A percentile compares a stretch with the other conserved stretches of the same genome.
These are phyloP conservation scores for Babesia ovata DNA, from an alignment of 169 alveolate genomes.

Conservation along the genomic window DNA sequence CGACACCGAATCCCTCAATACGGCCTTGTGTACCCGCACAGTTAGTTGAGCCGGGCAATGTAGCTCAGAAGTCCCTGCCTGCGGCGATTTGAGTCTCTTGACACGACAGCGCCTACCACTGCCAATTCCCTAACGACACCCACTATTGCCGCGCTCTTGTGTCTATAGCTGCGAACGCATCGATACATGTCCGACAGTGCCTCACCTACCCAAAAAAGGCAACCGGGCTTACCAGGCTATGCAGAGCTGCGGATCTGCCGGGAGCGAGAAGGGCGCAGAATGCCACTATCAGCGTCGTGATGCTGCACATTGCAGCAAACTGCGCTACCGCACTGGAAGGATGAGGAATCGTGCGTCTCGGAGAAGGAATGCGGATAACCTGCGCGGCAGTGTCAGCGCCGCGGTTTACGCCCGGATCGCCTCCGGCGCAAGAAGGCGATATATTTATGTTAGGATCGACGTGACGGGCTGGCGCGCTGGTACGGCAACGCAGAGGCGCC, in stretches of 20 bases:
- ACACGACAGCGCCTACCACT: conserved; percentile 16
- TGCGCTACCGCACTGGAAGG: not conserved
- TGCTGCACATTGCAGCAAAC: not conserved
- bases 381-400: too few species aligned
- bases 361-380: too few species aligned
- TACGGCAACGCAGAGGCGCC: not conserved
- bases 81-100: not conserved
- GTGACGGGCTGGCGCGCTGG: not conserved
- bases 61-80: conserved; percentile 14
- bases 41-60: conserved; percentile 27
- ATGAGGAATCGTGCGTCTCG: not conserved
- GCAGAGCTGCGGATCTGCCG: not conserved
- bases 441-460: too few species aligned
- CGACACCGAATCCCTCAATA: not conserved
- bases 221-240: conserved; percentile 25
- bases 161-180: not conserved
- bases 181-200: too few species aligned
- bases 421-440: too few species aligned
- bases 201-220: conserved; percentile 50
- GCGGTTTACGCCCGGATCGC: too few species aligned
- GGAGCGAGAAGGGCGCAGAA: not conserved
- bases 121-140: conserved; percentile 25
- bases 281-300: not conserved
- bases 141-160: conserved; percentile 12
- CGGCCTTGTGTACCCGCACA: conserved; percentile 61